These are phyloP conservation scores for Echeveria elegans DNA, from an alignment of 164 flowering plant genomes.

Conservation along the genomic window DNA sequence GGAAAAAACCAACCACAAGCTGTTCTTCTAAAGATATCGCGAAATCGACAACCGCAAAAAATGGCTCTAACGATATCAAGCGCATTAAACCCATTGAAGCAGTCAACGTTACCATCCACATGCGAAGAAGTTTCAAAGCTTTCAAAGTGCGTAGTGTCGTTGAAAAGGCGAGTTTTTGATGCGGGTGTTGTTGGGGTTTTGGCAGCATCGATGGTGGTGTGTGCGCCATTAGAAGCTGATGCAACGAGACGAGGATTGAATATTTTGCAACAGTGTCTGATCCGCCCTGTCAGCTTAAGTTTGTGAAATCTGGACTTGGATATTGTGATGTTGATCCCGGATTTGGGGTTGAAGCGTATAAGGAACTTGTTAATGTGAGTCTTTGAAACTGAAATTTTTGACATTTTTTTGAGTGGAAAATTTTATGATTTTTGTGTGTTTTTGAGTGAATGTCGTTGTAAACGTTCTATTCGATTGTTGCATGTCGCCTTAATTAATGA, in stretches of 20 bases:
- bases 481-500: no score
- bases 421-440: no score
- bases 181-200: slow-evolving; percentile 52
- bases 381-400: neutral
- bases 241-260: slow-evolving; percentile 81
- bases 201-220: slow-evolving; percentile 43
- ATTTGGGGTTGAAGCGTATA: slow-evolving; percentile 47
- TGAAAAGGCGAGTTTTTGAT: slow-evolving; percentile 23
- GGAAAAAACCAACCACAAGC: slow-evolving; percentile 9
- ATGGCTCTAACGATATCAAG: slow-evolving; percentile 24
- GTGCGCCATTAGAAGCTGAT: slow-evolving; percentile 53
- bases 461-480: no score
- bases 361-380: slow-evolving; percentile 76
- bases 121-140: slow-evolving; percentile 9
- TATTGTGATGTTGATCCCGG: slow-evolving; percentile 64
- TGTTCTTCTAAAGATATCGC: slow-evolving; percentile 2
- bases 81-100: slow-evolving; percentile 21
- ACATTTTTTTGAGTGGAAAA: neutral
- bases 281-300: slow-evolving; percentile 62
- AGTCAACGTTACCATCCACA: slow-evolving; percentile 10
- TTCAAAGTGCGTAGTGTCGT: slow-evolving; percentile 5
- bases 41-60: slow-evolving; percentile 12
- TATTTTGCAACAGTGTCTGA: slow-evolving; percentile 80
- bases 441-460: no score
- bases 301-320: slow-evolving; percentile 55